Base-by-base conservation (phyloP, 176 grass and related monocot genomes). In the Aegilops umbellulata region DNA sequence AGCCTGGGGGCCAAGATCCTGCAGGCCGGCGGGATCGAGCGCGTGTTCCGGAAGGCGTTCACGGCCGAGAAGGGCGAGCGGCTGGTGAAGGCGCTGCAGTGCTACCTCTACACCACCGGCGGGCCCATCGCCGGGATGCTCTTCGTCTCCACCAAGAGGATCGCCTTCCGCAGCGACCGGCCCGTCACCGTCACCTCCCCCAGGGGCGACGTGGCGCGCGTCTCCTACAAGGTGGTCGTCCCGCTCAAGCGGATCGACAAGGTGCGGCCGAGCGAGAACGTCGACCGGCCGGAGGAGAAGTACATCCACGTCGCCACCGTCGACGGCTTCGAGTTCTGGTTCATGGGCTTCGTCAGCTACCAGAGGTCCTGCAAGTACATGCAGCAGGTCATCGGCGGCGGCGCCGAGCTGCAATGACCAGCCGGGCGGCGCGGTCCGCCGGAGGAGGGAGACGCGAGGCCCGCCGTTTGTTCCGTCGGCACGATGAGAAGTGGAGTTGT, bases 291-390 rank as follows among this genome's bases (percentile, higher is more conserved):
- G 1, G 88, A 92, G 1, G 76, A 97, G 88, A 97, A 97, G 57
- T 97, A 92, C 87, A 76, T 94, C 49, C 90, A 94, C 38, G 78
- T 97, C 14, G 67, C 87, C 23, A 97, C 95, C 2, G 77, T 92
- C 2, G 95, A 97, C 73, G 88, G 91, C 0, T 97, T 97, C 46
- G 95, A 97, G 88, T 94, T 97, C 84, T 97, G 92, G 95, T 97
- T 97, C 74, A 85, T 92, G 95, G 92, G 92, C 0, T 97, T 97
- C 83, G 80, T 94, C 12, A 94, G 85, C 51, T 89, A 80, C 76
- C 87, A 97, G 80, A 80, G 92, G 42, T 90, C 89, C 0, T 97
- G 69, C 87, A 91, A 62, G 74, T 89, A 68, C 90, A 84, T 97
- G 76, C 82, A 92, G 86, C 85, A 86, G 61, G 78, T 80, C 80